phyloP scores from a whole-genome alignment of 768 basidiomycete species.

The Auricularia cornea region DNA sequence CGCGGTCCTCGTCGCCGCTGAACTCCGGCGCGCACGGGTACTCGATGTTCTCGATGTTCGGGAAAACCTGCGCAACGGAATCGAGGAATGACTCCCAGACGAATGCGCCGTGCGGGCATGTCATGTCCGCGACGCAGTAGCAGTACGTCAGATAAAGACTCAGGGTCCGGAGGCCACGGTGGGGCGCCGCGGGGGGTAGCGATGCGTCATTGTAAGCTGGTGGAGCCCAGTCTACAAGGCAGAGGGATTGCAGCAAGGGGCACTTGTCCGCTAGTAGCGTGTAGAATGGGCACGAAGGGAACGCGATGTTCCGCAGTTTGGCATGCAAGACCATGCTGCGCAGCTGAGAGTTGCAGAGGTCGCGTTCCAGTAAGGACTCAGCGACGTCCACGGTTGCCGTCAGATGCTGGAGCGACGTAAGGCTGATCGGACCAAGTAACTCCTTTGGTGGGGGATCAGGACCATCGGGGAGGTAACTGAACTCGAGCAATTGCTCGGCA shows the following conservation, averaged over 20 bases:
- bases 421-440: no score
- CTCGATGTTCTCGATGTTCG: neutral
- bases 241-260: neutral
- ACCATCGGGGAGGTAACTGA: no score
- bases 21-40: neutral
- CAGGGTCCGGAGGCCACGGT: neutral
- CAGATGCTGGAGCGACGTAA: neutral
- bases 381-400: neutral
- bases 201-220: neutral
- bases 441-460: no score
- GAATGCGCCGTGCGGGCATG: neutral
- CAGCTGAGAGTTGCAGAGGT: neutral
- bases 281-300: neutral
- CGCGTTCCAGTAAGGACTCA: neutral
- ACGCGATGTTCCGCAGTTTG: neutral
- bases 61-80: neutral
- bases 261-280: neutral
- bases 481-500: no score
- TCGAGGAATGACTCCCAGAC: neutral
- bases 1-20: neutral
- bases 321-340: neutral
- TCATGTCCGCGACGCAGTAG: neutral
- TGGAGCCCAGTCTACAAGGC: neutral
- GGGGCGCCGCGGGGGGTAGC: neutral
- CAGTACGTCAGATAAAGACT: neutral